A percentile compares a stretch with the other conserved stretches of the same genome.
These are phyloP conservation scores for Agrocybe praecox DNA, from an alignment of 768 basidiomycete genomes.

Conservation along the genomic window DNA sequence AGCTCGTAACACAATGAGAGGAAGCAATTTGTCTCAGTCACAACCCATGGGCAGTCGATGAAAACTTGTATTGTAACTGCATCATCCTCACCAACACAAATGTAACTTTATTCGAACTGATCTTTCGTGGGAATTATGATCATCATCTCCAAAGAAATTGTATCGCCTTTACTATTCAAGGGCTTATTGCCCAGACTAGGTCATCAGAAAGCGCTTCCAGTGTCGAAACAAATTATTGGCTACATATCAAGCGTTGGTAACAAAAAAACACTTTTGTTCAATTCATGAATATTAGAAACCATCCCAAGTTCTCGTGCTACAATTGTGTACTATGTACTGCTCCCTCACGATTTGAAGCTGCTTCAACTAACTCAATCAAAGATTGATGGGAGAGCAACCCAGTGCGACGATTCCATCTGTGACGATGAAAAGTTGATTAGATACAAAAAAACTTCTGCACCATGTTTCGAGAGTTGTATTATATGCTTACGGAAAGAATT, in stretches of 20 bases:
- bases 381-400: slow-evolving; percentile 27
- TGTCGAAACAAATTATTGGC: too few relatives aligned
- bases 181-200: too few relatives aligned
- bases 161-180: too few relatives aligned
- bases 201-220: too few relatives aligned
- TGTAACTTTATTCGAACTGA: not conserved
- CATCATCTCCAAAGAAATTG: not conserved
- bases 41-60: not conserved
- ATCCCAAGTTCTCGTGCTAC: too few relatives aligned
- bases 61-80: not conserved
- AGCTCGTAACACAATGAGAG: slow-evolving; percentile 27
- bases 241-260: too few relatives aligned
- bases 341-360: too few relatives aligned
- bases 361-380: slow-evolving; percentile 14
- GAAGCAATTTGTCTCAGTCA: slow-evolving; percentile 24
- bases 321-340: too few relatives aligned
- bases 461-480: not conserved
- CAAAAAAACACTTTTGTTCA: too few relatives aligned
- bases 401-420: slow-evolving; percentile 25
- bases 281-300: too few relatives aligned
- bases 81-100: not conserved
- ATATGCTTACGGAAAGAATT: slow-evolving; percentile 26
- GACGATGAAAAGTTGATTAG: not conserved
- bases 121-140: not conserved
- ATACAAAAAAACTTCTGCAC: not conserved